A percentile compares a stretch with the other conserved stretches of the same genome.
Evolutionary conservation across 441 rosid species (phyloP).

Genomic region (Eruca vesicaria): DNA sequence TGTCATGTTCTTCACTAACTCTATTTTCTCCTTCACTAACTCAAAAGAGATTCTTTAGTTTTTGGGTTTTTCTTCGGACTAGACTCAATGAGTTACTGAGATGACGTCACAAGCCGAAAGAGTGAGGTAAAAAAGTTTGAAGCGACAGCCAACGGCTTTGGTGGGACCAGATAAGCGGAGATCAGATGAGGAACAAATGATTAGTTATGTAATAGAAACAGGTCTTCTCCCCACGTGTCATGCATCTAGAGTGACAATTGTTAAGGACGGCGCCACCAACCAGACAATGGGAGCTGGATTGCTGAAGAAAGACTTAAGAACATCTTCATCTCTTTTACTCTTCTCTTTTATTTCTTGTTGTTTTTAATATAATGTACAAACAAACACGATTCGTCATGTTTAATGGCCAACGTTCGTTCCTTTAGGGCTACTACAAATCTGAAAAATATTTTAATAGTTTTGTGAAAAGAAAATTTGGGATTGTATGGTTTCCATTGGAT

Average conservation of each 20-base stretch:
- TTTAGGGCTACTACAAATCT: slow-evolving; percentile 22
- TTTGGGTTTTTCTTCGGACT: slow-evolving; percentile 11
- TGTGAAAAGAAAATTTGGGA: background rate
- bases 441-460: background rate
- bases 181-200: slow-evolving; percentile 37
- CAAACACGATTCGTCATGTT: slow-evolving; percentile 20
- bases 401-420: slow-evolving; percentile 26
- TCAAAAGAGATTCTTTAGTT: background rate
- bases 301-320: slow-evolving; percentile 37
- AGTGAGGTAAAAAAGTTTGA: background rate
- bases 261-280: slow-evolving; percentile 82
- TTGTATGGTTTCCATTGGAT: slow-evolving; percentile 25
- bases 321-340: slow-evolving; percentile 21
- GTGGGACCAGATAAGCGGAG: slow-evolving; percentile 17
- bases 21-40: too few relatives aligned
- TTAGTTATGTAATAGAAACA: slow-evolving; percentile 47
- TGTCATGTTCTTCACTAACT: background rate
- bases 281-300: slow-evolving; percentile 50
- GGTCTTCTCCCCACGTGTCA: slow-evolving; percentile 40
- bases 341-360: background rate
- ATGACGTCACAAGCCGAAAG: slow-evolving; percentile 31
- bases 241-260: slow-evolving; percentile 28
- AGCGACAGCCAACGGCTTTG: slow-evolving; percentile 31
- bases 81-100: slow-evolving; percentile 32
- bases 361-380: slow-evolving; percentile 4